Evolutionary conservation across 768 basidiomycete species (phyloP).

Genomic region (Strobilomyces confusus): DNA sequence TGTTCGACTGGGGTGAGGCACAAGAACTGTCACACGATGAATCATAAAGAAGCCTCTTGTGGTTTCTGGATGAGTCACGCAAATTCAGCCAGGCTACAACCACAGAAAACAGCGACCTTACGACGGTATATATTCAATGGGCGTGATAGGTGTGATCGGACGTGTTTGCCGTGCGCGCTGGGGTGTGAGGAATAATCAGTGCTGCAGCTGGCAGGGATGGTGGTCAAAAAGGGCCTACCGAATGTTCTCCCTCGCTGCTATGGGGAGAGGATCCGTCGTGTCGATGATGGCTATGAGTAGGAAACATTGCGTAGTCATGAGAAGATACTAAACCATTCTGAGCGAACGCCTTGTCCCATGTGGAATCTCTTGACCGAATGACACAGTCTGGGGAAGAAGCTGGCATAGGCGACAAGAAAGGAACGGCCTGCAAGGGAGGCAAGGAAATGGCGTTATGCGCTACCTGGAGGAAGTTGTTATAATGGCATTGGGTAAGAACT

Average conservation of each 20-base stretch:
- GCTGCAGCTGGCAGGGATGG: background rate
- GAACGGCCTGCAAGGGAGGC: conserved; percentile 21
- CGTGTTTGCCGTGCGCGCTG: conserved; percentile 29
- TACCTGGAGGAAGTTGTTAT: conserved; percentile 27
- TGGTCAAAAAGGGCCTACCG: conserved; percentile 21
- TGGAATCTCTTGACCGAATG: conserved; percentile 30
- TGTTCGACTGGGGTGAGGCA: conserved; percentile 30
- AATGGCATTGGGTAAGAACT: conserved; percentile 32
- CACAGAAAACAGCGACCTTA: conserved; percentile 18
- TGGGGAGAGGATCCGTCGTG: conserved; percentile 19
- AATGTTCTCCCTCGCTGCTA: conserved; percentile 26
- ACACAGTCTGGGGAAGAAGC: conserved; percentile 23
- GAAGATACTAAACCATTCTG: conserved; percentile 38
- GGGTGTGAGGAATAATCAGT: conserved; percentile 12
- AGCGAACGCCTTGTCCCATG: conserved; percentile 34
- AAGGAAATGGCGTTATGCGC: conserved; percentile 18
- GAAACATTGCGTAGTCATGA: conserved; percentile 32
- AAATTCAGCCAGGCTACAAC: conserved; percentile 11
- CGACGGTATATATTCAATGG: conserved; percentile 32
- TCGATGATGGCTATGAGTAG: conserved; percentile 30
- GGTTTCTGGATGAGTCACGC: conserved; percentile 21
- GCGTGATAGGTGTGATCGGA: conserved; percentile 36
- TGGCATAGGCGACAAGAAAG: conserved; percentile 29
- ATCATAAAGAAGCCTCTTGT: conserved; percentile 33
- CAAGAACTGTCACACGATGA: conserved; percentile 28